Evolutionary conservation across 2,329 filamentous ascomycete species (phyloP), one percentile per base, ranked within the genome.

Genomic region (Decorospora gaudefroyi): DNA sequence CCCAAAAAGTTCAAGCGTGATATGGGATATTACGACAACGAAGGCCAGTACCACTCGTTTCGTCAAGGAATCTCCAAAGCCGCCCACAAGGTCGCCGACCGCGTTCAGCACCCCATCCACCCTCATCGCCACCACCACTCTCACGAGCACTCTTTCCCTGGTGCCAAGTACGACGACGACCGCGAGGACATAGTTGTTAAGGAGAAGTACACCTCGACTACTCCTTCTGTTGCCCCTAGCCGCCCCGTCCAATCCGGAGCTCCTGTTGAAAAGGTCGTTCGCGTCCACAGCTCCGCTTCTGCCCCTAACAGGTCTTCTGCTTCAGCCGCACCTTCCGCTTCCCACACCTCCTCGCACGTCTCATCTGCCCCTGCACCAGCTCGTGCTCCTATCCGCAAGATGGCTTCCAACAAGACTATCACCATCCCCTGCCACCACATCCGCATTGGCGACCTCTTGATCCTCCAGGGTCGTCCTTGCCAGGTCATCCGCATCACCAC

Each of bases 401-500:
- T 71, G 70, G 53, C 71, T 68, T 82, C 86, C 72, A 80, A 86
- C 72, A 91, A 93, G 82, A 95, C 90, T 65, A 91, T 97, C 74
- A 92, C 91, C 72, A 96, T 99, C 76, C 93, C 95, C 59, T 96
- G 90, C 87, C 90, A 99, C 85, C 95, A 97, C 83, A 92, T 99
- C 79, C 93, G 93, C 79, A 88, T 97, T 67, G 93, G 93, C 75
- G 93, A 99, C 77, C 88, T 99, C 78, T 78, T 99, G 77, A 95
- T 97, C 80, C 90, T 99, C 62, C 93, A 99, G 83, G 92, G 92
- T 74, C 92, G 93, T 66, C 91, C 93, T 69, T 97, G 90, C 88
- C 93, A 99, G 84, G 92, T 99, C 75, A 99, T 99, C 82, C 92
- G 92, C 74, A 96, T 99, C 86, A 96, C 90, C 62, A 96, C 91